A percentile compares a stretch with the other conserved stretches of the same genome.
These are phyloP conservation scores for Corymbia maculata DNA, from an alignment of 345 rosid genomes.

Conservation along the genomic window DNA sequence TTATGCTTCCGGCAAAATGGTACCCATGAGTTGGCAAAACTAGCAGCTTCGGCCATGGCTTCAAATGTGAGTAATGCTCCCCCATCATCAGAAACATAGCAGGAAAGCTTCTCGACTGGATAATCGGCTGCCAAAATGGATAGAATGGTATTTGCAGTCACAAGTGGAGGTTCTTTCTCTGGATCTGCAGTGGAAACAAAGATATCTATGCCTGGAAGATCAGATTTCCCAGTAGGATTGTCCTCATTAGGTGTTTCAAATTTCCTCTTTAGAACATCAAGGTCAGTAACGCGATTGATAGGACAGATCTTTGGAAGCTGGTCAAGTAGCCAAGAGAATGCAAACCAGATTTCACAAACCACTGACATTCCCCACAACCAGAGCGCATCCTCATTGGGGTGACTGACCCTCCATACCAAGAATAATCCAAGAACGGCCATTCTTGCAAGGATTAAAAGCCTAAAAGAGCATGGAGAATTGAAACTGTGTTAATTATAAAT, in stretches of 20 bases:
- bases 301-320: constrained; percentile 82
- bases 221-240: constrained; percentile 58
- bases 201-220: constrained; percentile 70
- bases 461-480: constrained; percentile 10
- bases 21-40: constrained; percentile 76
- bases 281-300: constrained; percentile 45
- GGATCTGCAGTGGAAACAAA: constrained; percentile 90
- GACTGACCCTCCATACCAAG: constrained; percentile 53
- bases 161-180: constrained; percentile 76
- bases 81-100: constrained; percentile 82
- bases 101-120: constrained; percentile 71
- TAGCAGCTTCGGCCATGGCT: constrained; percentile 91
- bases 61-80: constrained; percentile 79
- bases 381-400: constrained; percentile 66
- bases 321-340: constrained; percentile 82
- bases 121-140: constrained; percentile 75
- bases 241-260: constrained; percentile 44
- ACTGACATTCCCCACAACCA: constrained; percentile 83
- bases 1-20: constrained; percentile 81
- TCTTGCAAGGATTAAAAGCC: constrained; percentile 46
- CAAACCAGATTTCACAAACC: constrained; percentile 80
- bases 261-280: constrained; percentile 40
- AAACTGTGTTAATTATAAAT: background rate
- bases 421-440: constrained; percentile 50
- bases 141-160: constrained; percentile 76